These are phyloP conservation scores for Cryptococcus deneoformans DNA, from an alignment of 1,284 basidiomycete species.

Conservation along the genomic window DNA sequence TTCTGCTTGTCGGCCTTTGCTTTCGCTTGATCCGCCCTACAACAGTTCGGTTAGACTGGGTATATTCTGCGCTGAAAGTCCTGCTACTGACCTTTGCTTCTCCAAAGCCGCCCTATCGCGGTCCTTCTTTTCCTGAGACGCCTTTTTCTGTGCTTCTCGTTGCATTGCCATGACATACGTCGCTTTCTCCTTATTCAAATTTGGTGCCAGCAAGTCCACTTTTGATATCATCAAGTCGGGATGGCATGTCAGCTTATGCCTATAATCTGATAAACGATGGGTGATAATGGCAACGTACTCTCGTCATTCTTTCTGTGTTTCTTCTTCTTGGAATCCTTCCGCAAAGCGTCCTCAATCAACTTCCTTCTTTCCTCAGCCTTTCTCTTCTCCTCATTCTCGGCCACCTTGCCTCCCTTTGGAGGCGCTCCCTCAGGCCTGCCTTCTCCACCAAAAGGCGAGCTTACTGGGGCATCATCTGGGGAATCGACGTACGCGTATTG, in stretches of 20 bases:
- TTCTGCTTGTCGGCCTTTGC: constrained; percentile 50
- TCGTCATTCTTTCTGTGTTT: constrained; percentile 43
- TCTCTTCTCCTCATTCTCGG: constrained; percentile 37
- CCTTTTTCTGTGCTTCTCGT: constrained; percentile 38
- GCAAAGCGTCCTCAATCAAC: constrained; percentile 41
- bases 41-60: not conserved
- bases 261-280: not conserved
- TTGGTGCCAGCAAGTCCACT: constrained; percentile 47
- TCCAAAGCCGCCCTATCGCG: constrained; percentile 47
- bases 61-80: not conserved
- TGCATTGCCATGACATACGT: constrained; percentile 35
- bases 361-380: constrained; percentile 39
- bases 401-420: constrained; percentile 20
- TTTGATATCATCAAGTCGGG: not conserved
- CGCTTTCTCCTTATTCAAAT: constrained; percentile 48
- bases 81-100: constrained; percentile 43
- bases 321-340: constrained; percentile 44
- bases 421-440: constrained; percentile 15
- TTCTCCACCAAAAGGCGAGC: constrained; percentile 1
- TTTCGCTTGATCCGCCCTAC: constrained; percentile 45
- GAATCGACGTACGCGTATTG: constrained; percentile 49
- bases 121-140: constrained; percentile 33
- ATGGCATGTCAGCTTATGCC: not conserved
- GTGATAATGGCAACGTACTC: constrained; percentile 20
- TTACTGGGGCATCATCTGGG: constrained; percentile 18